Evolutionary conservation across 192 early-diverging fungal genomes (phyloP), one percentile per base, ranked within the genome.

Genomic region (Coemansia sp.): DNA sequence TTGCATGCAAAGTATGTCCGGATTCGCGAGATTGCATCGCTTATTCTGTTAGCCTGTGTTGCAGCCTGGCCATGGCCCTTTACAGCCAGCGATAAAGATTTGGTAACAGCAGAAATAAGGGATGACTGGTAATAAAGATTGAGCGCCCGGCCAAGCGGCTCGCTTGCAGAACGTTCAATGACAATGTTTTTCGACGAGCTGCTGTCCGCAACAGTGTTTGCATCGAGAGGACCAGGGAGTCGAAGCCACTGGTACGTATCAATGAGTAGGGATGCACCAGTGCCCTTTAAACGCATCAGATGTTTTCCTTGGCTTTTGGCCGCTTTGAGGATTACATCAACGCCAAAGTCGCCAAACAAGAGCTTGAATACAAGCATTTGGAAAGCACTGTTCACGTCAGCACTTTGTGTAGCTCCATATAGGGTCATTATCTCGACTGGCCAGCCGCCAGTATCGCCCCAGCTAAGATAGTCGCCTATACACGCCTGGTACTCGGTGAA

Each of bases 331-430:
- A 74, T 60, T 3, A 68, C 68, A 20, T 82, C 75, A 4, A 68
- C 58, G 51, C 74, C 74, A 74, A 82, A 82, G 53, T 82, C 79
- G 61, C 79, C 79, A 75, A 76, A 82, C 58, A 82, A 58, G 32
- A 82, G 68, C 57, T 82, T 82, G 20, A 76, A 50, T n/a, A 65
- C 58, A 39, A 76, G 50, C 41, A 76, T 61, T 7, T 69, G 61
- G 61, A 82, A 77, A n/a, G 74, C 71, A 3, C 54, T 42, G 2
- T 51, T 56, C 42, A 76, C 41, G 39, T 70, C 63, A 5, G 39
- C 42, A 53, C 67, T 60, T 16, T 56, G 68, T 8, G 58, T 74
- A 39, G 68, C 72, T 37, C 71, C 79, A 41, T 65, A 82, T 40
- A 82, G 58, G 8, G 79, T 82, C 71, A 82, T 53, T 7, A 76